Evolutionary conservation across 1,284 basidiomycete genomes (phyloP), one percentile per base, ranked within the genome.

Genomic region (Puccinia hordei): DNA sequence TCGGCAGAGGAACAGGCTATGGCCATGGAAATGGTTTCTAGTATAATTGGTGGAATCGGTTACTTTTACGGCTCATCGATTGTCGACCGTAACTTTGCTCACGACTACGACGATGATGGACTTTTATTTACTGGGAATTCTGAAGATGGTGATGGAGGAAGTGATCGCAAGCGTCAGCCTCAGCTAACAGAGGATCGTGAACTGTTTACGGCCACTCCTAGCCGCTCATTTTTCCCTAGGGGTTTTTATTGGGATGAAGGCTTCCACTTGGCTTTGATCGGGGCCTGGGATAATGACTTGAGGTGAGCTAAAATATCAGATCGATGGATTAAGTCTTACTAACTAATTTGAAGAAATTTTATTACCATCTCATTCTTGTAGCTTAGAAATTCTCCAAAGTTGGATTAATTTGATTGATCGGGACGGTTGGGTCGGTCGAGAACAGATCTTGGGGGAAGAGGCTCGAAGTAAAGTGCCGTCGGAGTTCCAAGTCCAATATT

Each of bases 221-320:
- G 93, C 85, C 89, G 95, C 69, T 94, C 93, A 83, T 95, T 97
- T 88, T 98, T 98, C 88, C 95, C 95, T 1, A 89, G 95, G 85
- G 95, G 95, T 30, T 98, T 98, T 85, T 98, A 98, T 86, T 98
- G 95, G 93, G 95, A 98, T 85, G 95, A 98, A 86, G 95, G 95
- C 1, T 98, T 98, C 88, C 95, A 98, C 85, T 87, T 97, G 44
- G 87, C 94, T 57, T 91, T 95, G 83, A 93, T 98, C 65, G 93
- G 93, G 27, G 90, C 91, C 82, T 96, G 92, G 92, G 95, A 98
- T 84, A 93, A 92, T 81, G 93, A 94, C 83, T 90, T 97, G 81
- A 92, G 91, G 92, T 91, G 81, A 75, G 84, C 82, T 17, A 63
- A 35, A 35, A 63, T 2, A 17, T 17, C 15, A 63, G 30, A n/a